Conservation (phyloP, 2,329 filamentous ascomycete genomes). For the Orbilia ellipsospora region DNA sequence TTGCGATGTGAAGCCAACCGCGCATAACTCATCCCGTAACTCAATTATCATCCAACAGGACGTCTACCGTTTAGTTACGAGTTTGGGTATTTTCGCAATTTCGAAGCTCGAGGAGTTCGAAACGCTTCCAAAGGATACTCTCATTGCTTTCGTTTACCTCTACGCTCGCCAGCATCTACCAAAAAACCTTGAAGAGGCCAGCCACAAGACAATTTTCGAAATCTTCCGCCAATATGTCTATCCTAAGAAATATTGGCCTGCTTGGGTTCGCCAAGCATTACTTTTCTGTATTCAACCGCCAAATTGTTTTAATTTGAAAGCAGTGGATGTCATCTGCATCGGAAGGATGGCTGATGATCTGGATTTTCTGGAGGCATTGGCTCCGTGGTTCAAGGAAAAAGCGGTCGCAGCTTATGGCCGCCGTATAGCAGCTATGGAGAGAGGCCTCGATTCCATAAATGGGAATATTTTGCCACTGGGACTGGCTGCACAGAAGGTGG, state of each 20-base stretch:
- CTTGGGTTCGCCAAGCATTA: constrained; percentile 31
- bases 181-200: background rate
- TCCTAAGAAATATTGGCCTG: constrained; percentile 24
- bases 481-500: background rate
- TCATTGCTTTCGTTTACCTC: constrained; percentile 23
- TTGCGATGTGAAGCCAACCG: no score
- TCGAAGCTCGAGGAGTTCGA: constrained; percentile 12
- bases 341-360: constrained; percentile 11
- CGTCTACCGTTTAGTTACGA: background rate
- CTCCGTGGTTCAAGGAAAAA: constrained; percentile 13
- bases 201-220: no score
- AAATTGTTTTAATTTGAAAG: background rate
- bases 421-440: no score
- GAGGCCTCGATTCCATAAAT: no score
- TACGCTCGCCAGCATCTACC: constrained; percentile 14
- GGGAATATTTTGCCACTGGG: no score
- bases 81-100: constrained; percentile 19
- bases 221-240: no score
- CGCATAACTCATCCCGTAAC: background rate
- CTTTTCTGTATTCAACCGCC: background rate
- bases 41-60: background rate
- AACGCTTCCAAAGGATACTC: background rate
- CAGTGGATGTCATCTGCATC: background rate
- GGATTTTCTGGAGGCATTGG: constrained; percentile 24
- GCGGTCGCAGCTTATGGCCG: background rate